Evolutionary conservation across 441 rosid genomes (phyloP).

Genomic region (Adansonia madagascariensis): DNA sequence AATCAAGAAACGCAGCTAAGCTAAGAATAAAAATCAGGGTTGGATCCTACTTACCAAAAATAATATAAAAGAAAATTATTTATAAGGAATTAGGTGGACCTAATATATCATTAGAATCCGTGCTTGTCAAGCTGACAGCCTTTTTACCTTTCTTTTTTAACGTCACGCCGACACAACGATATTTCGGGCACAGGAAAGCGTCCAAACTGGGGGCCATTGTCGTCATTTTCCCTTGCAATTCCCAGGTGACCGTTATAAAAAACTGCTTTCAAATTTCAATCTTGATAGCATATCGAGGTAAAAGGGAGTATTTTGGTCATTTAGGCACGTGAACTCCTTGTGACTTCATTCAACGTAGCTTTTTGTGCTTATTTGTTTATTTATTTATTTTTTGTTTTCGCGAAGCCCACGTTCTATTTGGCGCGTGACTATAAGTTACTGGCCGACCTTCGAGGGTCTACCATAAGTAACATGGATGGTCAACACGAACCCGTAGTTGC

Average conservation of each 20-base stretch:
- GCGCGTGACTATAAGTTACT: not conserved
- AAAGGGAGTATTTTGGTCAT: constrained; percentile 7
- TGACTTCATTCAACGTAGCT: not conserved
- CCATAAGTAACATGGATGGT: not conserved
- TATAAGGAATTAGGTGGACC: constrained; percentile 2
- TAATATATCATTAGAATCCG: not conserved
- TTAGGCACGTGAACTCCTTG: not conserved
- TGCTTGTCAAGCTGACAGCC: not conserved
- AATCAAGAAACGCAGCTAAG: not conserved
- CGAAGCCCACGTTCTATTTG: not conserved
- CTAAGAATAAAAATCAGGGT: not conserved
- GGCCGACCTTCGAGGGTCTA: not conserved
- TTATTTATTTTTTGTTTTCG: not conserved
- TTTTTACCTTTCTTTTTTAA: not conserved
- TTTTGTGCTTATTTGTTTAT: not conserved
- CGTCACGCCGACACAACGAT: constrained; percentile 17
- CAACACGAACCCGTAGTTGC: constrained; percentile 3
- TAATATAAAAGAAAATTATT: not conserved
- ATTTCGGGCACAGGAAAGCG: not conserved
- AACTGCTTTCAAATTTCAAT: not conserved
- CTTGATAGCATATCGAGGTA: not conserved
- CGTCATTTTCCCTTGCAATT: not conserved
- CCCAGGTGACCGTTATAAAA: not conserved
- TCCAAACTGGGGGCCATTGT: not conserved
- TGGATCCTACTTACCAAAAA: not conserved